Evolutionary conservation across 305 asterid genomes (phyloP).

Genomic region (Solanum aculeatissimum): DNA sequence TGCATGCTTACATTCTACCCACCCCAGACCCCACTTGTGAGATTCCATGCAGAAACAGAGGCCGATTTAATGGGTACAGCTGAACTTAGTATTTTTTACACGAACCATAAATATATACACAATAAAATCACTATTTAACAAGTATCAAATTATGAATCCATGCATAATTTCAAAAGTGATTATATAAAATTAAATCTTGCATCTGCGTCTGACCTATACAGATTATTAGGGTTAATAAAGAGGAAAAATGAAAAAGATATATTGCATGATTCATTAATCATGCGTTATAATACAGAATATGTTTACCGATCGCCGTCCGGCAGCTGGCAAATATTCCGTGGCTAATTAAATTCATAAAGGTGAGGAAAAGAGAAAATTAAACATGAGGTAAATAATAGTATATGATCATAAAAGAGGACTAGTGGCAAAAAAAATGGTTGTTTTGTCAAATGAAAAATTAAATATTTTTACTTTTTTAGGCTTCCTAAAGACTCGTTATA

Average conservation of each 20-base stretch:
- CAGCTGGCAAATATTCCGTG: not conserved
- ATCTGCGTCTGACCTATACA: not conserved
- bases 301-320: not conserved
- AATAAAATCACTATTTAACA: not conserved
- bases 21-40: no score
- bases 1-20: no score
- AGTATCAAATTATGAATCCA: not conserved
- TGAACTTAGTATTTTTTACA: not conserved
- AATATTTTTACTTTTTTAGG: not conserved
- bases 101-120: not conserved
- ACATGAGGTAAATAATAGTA: not conserved
- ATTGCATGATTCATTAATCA: not conserved
- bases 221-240: not conserved
- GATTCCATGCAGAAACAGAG: not conserved
- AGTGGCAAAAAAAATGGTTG: not conserved
- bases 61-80: not conserved
- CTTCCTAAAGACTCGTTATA: not conserved
- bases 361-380: not conserved
- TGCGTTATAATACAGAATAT: not conserved
- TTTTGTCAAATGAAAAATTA: not conserved
- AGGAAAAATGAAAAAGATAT: not conserved
- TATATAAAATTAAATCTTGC: not conserved
- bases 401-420: not conserved
- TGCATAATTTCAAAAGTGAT: not conserved
- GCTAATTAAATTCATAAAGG: not conserved